Conservation (phyloP, 23 red algal genomes). For the Gracilaria gracilis region DNA sequence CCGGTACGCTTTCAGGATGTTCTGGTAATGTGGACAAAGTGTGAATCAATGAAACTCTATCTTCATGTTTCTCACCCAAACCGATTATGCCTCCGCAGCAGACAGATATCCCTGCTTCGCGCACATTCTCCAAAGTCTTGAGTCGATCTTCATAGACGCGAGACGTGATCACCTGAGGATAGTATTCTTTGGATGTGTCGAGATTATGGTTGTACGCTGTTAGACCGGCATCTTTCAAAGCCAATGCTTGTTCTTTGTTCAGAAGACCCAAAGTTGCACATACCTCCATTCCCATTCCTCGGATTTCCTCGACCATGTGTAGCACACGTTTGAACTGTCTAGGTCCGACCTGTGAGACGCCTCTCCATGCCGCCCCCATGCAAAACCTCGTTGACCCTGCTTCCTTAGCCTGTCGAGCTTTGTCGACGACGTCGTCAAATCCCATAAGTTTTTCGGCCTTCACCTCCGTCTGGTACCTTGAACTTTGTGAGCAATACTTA, state of each 20-base stretch:
- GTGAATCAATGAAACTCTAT: slow-evolving; percentile 94
- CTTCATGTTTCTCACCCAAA: slow-evolving; percentile 91
- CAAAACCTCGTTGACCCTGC: slow-evolving; percentile 97
- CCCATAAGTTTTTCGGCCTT: slow-evolving; percentile 90
- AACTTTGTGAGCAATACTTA: slow-evolving; percentile 95
- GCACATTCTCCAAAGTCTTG: slow-evolving; percentile 84
- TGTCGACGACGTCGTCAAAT: slow-evolving; percentile 71
- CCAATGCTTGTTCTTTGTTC: slow-evolving; percentile 82
- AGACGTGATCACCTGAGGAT: slow-evolving; percentile 86
- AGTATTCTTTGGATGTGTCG: slow-evolving; percentile 91
- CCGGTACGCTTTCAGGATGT: slow-evolving; percentile 98
- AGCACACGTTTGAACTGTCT: slow-evolving; percentile 93
- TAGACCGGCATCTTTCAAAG: slow-evolving; percentile 92
- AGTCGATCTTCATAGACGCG: slow-evolving; percentile 92
- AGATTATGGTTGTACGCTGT: slow-evolving; percentile 99
- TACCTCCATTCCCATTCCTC: slow-evolving; percentile 95
- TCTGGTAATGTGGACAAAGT: slow-evolving; percentile 91
- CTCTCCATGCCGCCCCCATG: slow-evolving; percentile 99
- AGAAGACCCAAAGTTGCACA: slow-evolving; percentile 96
- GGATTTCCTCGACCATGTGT: slow-evolving; percentile 85
- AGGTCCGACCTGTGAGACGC: slow-evolving; percentile 88
- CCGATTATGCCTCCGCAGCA: slow-evolving; percentile 99
- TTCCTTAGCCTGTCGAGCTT: slow-evolving; percentile 80
- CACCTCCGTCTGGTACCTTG: slow-evolving; percentile 81
- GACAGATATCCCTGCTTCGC: slow-evolving; percentile 93